Evolutionary conservation across 345 rosid genomes (phyloP).

Genomic region (Iberis pinnata): DNA sequence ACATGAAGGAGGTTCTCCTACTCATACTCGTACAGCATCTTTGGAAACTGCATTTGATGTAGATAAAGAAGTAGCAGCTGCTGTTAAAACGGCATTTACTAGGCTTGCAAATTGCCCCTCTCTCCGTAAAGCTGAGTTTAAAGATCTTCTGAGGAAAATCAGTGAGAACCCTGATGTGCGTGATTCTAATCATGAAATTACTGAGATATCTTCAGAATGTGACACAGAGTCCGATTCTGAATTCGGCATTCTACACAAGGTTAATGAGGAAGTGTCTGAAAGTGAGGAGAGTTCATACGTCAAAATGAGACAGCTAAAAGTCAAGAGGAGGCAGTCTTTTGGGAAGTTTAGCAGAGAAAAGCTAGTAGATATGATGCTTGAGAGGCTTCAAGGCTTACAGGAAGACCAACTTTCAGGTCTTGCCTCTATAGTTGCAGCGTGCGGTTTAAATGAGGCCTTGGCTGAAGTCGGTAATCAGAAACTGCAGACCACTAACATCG

Average conservation of each 20-base stretch:
- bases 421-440: conserved; percentile 85
- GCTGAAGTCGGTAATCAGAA: conserved; percentile 55
- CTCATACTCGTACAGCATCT: conserved; percentile 73
- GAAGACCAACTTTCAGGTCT: conserved; percentile 89
- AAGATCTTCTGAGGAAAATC: conserved; percentile 60
- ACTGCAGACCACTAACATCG: conserved; percentile 25
- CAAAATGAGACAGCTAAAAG: conserved; percentile 39
- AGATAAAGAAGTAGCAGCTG: conserved; percentile 88
- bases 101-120: conserved; percentile 52
- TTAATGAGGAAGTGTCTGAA: conserved; percentile 32
- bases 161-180: conserved; percentile 58
- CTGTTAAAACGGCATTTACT: conserved; percentile 69
- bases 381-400: conserved; percentile 70
- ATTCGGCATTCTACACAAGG: conserved; percentile 27
- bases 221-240: conserved; percentile 60
- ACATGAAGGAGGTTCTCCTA: conserved; percentile 47
- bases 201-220: conserved; percentile 47
- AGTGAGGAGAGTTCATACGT: conserved; percentile 24
- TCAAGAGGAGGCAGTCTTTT: conserved; percentile 50
- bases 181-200: conserved; percentile 33
- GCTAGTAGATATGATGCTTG: conserved; percentile 67
- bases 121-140: conserved; percentile 61
- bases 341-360: conserved; percentile 46
- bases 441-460: conserved; percentile 85
- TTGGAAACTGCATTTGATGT: conserved; percentile 90